phyloP scores from a whole-genome alignment of 495 filamentous ascomycete genomes.

The Neohortaea acidophila region DNA sequence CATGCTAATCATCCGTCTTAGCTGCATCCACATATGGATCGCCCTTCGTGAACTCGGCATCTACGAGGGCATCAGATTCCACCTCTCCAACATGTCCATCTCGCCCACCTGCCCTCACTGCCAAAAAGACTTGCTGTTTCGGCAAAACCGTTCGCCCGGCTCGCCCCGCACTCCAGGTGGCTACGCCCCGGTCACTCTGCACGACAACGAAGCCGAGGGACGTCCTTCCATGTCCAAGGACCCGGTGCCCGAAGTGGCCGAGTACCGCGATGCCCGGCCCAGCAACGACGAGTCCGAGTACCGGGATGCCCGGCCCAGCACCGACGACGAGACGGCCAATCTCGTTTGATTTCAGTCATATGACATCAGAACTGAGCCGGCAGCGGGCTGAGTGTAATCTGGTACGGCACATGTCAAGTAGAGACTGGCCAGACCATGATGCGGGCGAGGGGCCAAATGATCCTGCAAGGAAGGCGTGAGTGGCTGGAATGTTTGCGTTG shows the following conservation, averaged over 20 bases:
- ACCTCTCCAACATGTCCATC: background rate
- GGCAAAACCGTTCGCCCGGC: background rate
- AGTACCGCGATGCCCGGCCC: background rate
- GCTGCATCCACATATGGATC: conserved; percentile 9
- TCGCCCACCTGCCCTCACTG: conserved; percentile 12
- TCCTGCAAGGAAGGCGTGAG: background rate
- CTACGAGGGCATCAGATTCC: background rate
- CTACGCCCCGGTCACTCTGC: background rate
- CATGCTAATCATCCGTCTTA: background rate
- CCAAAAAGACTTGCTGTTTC: conserved; percentile 1
- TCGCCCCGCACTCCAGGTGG: conserved; percentile 2
- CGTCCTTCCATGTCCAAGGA: conserved; percentile 1
- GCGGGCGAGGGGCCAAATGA: no score
- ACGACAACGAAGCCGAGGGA: conserved; percentile 2
- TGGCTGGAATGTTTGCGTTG: background rate
- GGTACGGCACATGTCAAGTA: no score
- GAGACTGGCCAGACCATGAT: no score
- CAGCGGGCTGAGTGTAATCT: background rate
- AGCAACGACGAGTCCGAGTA: background rate
- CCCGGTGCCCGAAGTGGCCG: background rate
- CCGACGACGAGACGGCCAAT: conserved; percentile 12
- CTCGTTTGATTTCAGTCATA: conserved; percentile 3
- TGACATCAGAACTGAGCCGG: background rate
- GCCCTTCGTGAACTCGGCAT: conserved; percentile 1
- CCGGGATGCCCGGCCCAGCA: conserved; percentile 5